Evolutionary conservation across 306 rosid species (phyloP), one percentile per base, ranked within the genome.

Genomic region (Alnus rubra): DNA sequence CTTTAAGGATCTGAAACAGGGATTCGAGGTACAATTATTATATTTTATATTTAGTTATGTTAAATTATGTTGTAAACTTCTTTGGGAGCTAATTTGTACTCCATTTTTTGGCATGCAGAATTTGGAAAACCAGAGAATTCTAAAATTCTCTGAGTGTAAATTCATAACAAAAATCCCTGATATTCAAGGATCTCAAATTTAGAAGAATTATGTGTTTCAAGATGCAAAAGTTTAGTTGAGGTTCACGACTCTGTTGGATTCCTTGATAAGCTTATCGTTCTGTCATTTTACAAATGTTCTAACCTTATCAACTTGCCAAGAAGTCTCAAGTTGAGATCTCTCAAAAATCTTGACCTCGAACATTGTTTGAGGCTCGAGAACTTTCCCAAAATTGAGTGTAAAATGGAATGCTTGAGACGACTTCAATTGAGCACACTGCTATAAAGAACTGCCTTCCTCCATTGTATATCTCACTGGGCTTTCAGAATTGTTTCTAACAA

Each of bases 191-290:
- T 56, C 63, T 14, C 88, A 18, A 84, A 81, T 78, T 74, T 84
- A 69, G 70, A 63, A 2, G 79, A 84, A 78, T 79, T 84, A 23
- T 23, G 28, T 82, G 81, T 47, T 70, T 42, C 71, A 9, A 49
- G 12, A 23, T 81, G 84, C 28, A 7, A 28, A 5, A 71, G 48
- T 65, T 13, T 82, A 45, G 49, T 39, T 37, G n/a, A 71, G 18
- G 45, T 81, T 52, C 71, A 82, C 64, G n/a, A 64, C 42, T 72
- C 78, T 5, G 28, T 82, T 53, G 85, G 85, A 4, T 45, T 49
- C 53, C 85, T 76, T 28, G 50, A 33, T 72, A n/a, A 71, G 2
- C 81, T 76, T 70, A 55, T 49, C 48, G 56, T 44, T 54, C 75
- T 75, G 51, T 75, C 78, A 55, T 30, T 10, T 72, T 63, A 16